phyloP scores from a whole-genome alignment of 1,139 yeast species.

The Blastobotrys proliferans region DNA sequence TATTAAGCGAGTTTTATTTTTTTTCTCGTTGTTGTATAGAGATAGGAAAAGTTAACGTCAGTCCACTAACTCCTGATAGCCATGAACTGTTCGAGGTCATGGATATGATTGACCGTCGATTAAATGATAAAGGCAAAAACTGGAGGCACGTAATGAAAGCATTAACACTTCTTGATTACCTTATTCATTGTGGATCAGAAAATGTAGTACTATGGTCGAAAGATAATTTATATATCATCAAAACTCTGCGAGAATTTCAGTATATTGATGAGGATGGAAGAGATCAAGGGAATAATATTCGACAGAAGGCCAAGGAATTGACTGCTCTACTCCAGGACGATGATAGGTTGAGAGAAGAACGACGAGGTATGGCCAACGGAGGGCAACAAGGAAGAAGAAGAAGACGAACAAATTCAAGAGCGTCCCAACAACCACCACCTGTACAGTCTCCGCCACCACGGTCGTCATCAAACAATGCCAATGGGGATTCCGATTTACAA shows the following conservation, averaged over 20 bases:
- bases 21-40: background rate
- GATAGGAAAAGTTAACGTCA: constrained; percentile 5
- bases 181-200: constrained; percentile 84
- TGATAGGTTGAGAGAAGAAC: constrained; percentile 73
- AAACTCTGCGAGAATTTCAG: constrained; percentile 87
- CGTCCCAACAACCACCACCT: constrained; percentile 12
- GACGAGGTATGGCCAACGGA: constrained; percentile 32
- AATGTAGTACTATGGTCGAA: constrained; percentile 92
- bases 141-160: constrained; percentile 95
- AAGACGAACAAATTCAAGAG: constrained; percentile 18
- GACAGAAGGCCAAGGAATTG: constrained; percentile 90
- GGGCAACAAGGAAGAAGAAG: constrained; percentile 2
- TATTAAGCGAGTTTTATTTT: background rate
- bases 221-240: constrained; percentile 83
- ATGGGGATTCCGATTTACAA: constrained; percentile 71
- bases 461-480: constrained; percentile 12
- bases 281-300: constrained; percentile 85
- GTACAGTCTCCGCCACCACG: constrained; percentile 13
- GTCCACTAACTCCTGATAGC: constrained; percentile 28
- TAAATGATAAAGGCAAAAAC: constrained; percentile 95
- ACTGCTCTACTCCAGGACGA: constrained; percentile 77
- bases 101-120: constrained; percentile 92
- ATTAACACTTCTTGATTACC: constrained; percentile 79
- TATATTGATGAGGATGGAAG: constrained; percentile 73
- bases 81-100: constrained; percentile 84